phyloP scores from a whole-genome alignment of 148 eudicot species.

The Amaranthus hypochondriacus region DNA sequence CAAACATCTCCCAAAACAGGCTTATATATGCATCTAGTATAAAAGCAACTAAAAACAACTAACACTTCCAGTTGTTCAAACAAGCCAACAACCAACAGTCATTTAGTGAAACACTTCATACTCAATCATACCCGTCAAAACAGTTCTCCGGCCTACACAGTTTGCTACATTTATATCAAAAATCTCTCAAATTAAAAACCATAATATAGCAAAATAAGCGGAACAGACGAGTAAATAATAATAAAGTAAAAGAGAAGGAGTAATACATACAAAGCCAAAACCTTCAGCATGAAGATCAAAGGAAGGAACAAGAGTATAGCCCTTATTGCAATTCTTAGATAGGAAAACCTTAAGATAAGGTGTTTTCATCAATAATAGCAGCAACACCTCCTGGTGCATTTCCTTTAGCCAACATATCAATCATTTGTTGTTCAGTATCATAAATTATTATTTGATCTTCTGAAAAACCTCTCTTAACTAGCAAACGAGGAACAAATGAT shows the following conservation, averaged over 20 bases:
- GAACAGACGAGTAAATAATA: neutral
- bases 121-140: neutral
- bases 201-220: neutral
- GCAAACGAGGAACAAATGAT: neutral
- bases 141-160: neutral
- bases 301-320: neutral
- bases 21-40: too few relatives aligned
- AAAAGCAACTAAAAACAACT: too few relatives aligned
- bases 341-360: constrained; percentile 7
- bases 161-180: neutral
- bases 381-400: constrained; percentile 11
- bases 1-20: too few relatives aligned
- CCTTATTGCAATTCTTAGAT: neutral
- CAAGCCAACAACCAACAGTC: neutral
- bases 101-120: neutral
- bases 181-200: neutral
- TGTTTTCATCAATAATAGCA: constrained; percentile 8
- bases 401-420: neutral
- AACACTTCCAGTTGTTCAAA: neutral
- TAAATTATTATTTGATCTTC: neutral
- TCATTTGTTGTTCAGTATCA: neutral
- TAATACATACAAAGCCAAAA: constrained; percentile 14
- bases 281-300: constrained; percentile 8
- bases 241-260: neutral
- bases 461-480: neutral